A percentile compares a stretch with the other conserved stretches of the same genome.
Conservation (phyloP, 2,329 filamentous ascomycete genomes). For the Paecilomyces formosus region DNA sequence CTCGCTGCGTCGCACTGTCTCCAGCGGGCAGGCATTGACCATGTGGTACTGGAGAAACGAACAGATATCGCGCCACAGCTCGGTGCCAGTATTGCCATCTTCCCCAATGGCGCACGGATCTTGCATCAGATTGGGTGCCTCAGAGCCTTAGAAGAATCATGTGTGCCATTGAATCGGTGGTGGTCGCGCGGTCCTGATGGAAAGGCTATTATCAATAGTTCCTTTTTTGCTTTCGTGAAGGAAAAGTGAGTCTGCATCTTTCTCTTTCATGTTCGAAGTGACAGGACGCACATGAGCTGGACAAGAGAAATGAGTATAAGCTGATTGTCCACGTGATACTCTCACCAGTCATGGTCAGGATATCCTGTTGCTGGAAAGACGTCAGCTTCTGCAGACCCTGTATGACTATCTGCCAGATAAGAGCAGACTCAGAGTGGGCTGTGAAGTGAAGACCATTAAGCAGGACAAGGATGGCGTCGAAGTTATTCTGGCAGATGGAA, state of each 20-base stretch:
- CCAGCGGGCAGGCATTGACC: constrained; percentile 39
- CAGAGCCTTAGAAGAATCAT: constrained; percentile 20
- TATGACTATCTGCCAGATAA: constrained; percentile 18
- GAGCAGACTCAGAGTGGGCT: constrained; percentile 17
- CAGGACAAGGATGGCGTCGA: constrained; percentile 12
- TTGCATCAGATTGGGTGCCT: constrained; percentile 43
- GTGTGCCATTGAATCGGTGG: constrained; percentile 7
- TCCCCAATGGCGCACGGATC: constrained; percentile 36
- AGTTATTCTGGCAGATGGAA: constrained; percentile 27
- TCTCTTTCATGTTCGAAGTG: background rate
- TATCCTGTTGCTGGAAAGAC: constrained; percentile 1
- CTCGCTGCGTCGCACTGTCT: constrained; percentile 39
- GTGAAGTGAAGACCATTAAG: constrained; percentile 11
- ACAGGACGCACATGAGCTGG: background rate
- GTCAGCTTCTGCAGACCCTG: constrained; percentile 10
- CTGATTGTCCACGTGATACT: background rate
- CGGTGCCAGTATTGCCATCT: constrained; percentile 41
- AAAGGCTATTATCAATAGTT: constrained; percentile 11
- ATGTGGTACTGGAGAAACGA: constrained; percentile 40
- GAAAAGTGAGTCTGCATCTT: background rate
- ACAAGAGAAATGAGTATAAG: constrained; percentile 7
- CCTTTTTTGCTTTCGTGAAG: constrained; percentile 4
- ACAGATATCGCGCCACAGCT: constrained; percentile 25
- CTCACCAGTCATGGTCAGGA: constrained; percentile 3
- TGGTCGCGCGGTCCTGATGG: background rate